These are phyloP conservation scores for Fusarium stilboides DNA, from an alignment of 2,329 filamentous ascomycete species.

Conservation along the genomic window DNA sequence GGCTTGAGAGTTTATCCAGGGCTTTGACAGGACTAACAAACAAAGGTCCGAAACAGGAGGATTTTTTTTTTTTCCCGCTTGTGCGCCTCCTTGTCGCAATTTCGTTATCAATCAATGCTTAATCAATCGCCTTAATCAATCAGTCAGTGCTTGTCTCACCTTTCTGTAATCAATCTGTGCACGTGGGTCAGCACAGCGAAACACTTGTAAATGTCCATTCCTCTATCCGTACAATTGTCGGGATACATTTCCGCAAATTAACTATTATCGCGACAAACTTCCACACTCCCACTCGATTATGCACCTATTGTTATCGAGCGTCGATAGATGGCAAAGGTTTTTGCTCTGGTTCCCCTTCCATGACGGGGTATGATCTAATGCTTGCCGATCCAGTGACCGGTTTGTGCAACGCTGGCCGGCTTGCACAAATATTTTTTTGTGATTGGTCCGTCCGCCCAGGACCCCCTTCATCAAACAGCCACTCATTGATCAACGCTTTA, in stretches of 20 bases:
- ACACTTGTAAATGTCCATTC: conserved; percentile 8
- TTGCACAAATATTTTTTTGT: conserved; percentile 1
- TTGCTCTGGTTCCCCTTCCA: conserved; percentile 32
- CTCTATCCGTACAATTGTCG: conserved; percentile 8
- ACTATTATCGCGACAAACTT: not conserved
- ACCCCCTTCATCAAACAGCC: conserved; percentile 45
- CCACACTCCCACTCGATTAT: conserved; percentile 9
- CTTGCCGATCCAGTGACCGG: conserved; percentile 45
- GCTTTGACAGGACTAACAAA: conserved; percentile 1
- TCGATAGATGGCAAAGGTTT: conserved; percentile 20
- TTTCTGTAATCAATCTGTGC: conserved; percentile 26
- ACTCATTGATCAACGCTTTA: conserved; percentile 25
- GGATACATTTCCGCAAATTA: conserved; percentile 12
- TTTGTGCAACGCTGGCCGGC: conserved; percentile 23
- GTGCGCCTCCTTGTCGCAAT: conserved; percentile 18
- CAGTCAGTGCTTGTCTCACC: conserved; percentile 36
- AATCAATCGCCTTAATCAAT: conserved; percentile 40
- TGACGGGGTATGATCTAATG: conserved; percentile 44
- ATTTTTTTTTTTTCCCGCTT: not conserved
- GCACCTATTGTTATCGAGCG: conserved; percentile 26
- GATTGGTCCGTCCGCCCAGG: conserved; percentile 23
- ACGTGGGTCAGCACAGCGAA: conserved; percentile 15
- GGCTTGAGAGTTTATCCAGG: conserved; percentile 1
- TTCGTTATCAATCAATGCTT: conserved; percentile 44
- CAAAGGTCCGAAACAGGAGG: conserved; percentile 26